Base-by-base conservation (phyloP, 176 grass and related monocot species). In the Triticum timopheevii region DNA sequence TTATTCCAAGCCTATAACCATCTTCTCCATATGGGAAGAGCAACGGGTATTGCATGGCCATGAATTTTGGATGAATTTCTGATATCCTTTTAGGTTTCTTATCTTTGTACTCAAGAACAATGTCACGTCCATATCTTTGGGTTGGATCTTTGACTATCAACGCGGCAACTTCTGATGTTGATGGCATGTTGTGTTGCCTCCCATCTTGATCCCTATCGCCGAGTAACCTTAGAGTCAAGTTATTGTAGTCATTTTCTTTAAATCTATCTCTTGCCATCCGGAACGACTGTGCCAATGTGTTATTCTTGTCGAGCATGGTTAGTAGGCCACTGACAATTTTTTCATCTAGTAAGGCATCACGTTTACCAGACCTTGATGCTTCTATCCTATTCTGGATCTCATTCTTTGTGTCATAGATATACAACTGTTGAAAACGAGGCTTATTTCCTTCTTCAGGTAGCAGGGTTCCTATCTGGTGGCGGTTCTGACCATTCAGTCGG, bases 11-110 rank as follows among this genome's bases (percentile, higher is more conserved):
- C 10, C 1, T 64, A 42, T 50, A 91, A 1, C 90, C 74, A 76
- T 91, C 86, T 88, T 91, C 86, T 11, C 82, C 86, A 19, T 88
- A 82, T 10, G 68, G 81, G 76, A 91, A 87, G 2, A 91, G 17
- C 7, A 87, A 25, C 0, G 69, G 76, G 15, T 80, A 80, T 22
- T 85, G 62, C 65, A 87, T 35, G 8, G 61, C 40, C 83, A 77
- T 85, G 45, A 78, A 77, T 33, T 85, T 85, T 27, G 83, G 83
- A 67, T 85, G 83, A 13, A 25, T 13, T 77, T 77, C 61, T 38
- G 83, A 66, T 67, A 85, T 85, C 7, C 83, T 77, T 63, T 54
- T 45, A 42, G 33, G 70, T 20, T 20, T 59, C 35, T 49, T 80
- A 36, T 66, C 47, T 19, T 52, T 70, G 17, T 74, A 75, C 24